These are phyloP conservation scores for Arabidopsis lyrata DNA, from an alignment of 441 rosid species.

Conservation along the genomic window DNA sequence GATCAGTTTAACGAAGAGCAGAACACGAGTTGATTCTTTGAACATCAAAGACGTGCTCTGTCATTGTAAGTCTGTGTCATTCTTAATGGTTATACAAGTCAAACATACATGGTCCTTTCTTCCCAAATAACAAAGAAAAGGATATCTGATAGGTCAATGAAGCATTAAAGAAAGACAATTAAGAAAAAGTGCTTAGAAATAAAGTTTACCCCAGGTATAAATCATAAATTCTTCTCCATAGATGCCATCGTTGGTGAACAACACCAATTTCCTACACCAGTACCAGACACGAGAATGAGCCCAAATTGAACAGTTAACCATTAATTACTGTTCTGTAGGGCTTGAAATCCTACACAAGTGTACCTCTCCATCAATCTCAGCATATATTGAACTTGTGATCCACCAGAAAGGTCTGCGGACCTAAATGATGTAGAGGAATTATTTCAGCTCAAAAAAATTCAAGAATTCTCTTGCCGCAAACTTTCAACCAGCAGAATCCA, in stretches of 20 bases:
- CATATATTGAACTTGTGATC: constrained; percentile 95
- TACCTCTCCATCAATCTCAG: constrained; percentile 91
- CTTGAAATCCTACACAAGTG: constrained; percentile 30
- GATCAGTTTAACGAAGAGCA: no score
- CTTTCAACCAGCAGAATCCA: constrained; percentile 17
- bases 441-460: constrained; percentile 42
- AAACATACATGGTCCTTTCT: not conserved
- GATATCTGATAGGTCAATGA: not conserved
- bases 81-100: not conserved
- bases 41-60: no score
- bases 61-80: no score
- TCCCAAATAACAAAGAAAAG: not conserved
- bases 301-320: constrained; percentile 3
- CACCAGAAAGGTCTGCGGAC: constrained; percentile 98
- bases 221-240: constrained; percentile 97
- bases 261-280: constrained; percentile 83
- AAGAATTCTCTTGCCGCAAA: constrained; percentile 34
- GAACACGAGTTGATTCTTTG: no score
- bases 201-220: constrained; percentile 79
- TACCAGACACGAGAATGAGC: constrained; percentile 26
- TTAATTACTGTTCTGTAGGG: constrained; percentile 15
- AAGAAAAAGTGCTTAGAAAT: not conserved
- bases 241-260: constrained; percentile 97
- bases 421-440: constrained; percentile 52
- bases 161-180: not conserved